phyloP scores from a whole-genome alignment of 768 basidiomycete genomes.

The Hortiboletus flavorubellus region DNA sequence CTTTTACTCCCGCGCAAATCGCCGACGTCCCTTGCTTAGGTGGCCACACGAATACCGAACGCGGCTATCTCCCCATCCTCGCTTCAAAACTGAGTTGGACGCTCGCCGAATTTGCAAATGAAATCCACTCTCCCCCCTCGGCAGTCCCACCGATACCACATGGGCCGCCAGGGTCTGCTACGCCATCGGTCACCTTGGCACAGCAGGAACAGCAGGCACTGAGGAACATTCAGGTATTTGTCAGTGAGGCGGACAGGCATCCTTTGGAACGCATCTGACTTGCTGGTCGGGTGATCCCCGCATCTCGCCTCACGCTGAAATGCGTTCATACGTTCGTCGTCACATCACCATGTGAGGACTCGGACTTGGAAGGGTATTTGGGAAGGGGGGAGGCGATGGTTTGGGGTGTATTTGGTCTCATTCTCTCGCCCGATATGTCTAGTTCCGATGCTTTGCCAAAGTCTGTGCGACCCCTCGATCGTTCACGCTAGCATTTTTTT shows the following conservation, averaged over 20 bases:
- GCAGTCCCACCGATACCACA: constrained; percentile 21
- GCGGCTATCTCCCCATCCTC: constrained; percentile 81
- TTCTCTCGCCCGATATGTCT: background rate
- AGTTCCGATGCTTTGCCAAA: background rate
- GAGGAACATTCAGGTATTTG: constrained; percentile 51
- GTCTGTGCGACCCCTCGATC: background rate
- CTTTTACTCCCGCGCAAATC: constrained; percentile 11
- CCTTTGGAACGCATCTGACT: constrained; percentile 65
- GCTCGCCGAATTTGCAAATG: constrained; percentile 31
- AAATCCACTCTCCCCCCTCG: background rate
- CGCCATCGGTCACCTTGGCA: constrained; percentile 21
- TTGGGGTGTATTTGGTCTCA: background rate
- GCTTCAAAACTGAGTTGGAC: constrained; percentile 63
- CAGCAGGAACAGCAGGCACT: constrained; percentile 30
- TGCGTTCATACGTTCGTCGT: background rate
- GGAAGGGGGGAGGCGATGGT: background rate
- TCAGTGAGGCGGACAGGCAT: constrained; percentile 72
- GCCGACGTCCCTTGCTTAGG: constrained; percentile 41
- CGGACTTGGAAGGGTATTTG: background rate
- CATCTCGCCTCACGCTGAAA: background rate
- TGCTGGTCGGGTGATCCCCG: background rate
- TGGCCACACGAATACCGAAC: constrained; percentile 94
- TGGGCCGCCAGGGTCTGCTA: constrained; percentile 14
- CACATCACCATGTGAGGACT: background rate
- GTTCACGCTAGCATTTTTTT: background rate